Conservation (phyloP, 768 basidiomycete genomes). For the Tricholoma terreum region DNA sequence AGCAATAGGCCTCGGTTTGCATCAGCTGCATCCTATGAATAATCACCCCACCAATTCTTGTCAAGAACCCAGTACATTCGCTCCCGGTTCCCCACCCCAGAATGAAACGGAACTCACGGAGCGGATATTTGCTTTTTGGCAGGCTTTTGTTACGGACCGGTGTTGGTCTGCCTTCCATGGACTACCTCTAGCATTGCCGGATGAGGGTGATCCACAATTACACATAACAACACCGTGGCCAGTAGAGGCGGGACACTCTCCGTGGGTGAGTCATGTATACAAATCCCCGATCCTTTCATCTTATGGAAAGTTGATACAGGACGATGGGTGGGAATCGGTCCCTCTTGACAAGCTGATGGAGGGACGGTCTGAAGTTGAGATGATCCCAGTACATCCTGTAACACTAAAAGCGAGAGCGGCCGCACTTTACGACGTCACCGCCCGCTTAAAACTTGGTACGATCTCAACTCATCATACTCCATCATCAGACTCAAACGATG, state of each 20-base stretch:
- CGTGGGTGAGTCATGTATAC: conserved; percentile 15
- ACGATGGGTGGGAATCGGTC: conserved; percentile 13
- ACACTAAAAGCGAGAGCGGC: conserved; percentile 50
- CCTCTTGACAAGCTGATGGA: conserved; percentile 28
- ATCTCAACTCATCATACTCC: conserved; percentile 5
- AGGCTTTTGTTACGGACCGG: conserved; percentile 59
- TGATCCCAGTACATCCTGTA: conserved; percentile 27
- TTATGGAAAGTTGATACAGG: conserved; percentile 11
- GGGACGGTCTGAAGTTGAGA: conserved; percentile 18
- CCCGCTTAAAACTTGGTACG: conserved; percentile 41
- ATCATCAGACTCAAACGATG: conserved; percentile 15
- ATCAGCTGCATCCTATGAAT: conserved; percentile 42
- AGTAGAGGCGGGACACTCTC: conserved; percentile 19
- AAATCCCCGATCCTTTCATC: background rate
- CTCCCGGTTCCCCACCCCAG: conserved; percentile 30
- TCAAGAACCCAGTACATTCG: conserved; percentile 18
- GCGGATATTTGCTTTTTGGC: conserved; percentile 56
- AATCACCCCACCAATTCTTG: conserved; percentile 5
- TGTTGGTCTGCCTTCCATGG: conserved; percentile 57
- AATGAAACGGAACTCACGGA: conserved; percentile 44
- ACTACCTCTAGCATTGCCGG: conserved; percentile 50
- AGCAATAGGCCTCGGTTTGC: conserved; percentile 56
- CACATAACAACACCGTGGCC: conserved; percentile 56
- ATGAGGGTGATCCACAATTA: conserved; percentile 44
- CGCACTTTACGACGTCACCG: conserved; percentile 52